Base-by-base conservation (phyloP, 495 filamentous ascomycete genomes). In the Hypoxylon subgilvum region DNA sequence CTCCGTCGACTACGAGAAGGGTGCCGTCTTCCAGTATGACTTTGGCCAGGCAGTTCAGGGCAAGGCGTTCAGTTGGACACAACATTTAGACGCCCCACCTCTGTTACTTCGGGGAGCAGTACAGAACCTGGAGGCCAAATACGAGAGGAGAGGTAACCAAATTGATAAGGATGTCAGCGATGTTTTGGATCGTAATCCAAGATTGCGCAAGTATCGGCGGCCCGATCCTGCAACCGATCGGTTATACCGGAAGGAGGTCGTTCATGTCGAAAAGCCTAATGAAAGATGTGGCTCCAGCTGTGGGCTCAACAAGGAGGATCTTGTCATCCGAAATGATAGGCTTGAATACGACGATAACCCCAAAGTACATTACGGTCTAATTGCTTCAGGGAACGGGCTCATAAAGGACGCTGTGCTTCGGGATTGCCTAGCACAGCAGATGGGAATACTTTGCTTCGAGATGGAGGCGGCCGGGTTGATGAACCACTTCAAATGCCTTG, bases 321-420 rank as follows among this genome's bases (percentile, higher is more conserved):
- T n/a, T n/a, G n/a, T n/a, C 59, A 21, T 52, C 55, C 39, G 68
- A 46, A 3, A 13, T 72, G 44, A 65, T 44, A 59, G 74, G 25
- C 18, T 39, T 19, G 52, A 70, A n/a, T 39, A 35, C 27, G 49
- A 67, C 1, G 62, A 74, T 18, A 66, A 71, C 42, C 67, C 57
- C 1, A 28, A 23, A 1, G 40, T 65, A 16, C 46, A 57, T 16
- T 43, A 74, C 32, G 76, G 76, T 4, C 53, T 67, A 0, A 70
- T 79, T 27, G 76, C 74, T 3, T 78, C 74, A 0, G 68, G 57
- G 17, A 74, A 77, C 21, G 12, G 44, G 6, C 50, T 77, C 0
- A 75, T 76, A 13, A 68, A 61, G 30, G 14, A 65, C 19, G 57
- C 62, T 2, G 0, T 43, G 0, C 0, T 40, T 3, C 36, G 67